Conservation (phyloP, 352 stramenopile genomes). For the Globisporangium lucens region DNA sequence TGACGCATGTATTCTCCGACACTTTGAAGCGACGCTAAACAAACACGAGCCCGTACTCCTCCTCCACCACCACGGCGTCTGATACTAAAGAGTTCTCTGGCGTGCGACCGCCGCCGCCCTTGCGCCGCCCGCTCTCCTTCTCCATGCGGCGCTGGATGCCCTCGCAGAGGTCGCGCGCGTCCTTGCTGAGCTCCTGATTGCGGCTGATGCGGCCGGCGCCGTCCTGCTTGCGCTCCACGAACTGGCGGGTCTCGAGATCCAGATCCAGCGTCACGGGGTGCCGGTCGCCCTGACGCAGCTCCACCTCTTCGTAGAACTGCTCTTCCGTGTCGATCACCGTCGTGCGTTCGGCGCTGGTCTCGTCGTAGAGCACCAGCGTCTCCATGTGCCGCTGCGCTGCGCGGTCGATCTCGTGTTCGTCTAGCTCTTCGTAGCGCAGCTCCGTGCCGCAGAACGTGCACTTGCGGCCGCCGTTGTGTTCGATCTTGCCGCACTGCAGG, state of each 20-base stretch:
- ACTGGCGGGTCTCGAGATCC: slow-evolving; percentile 45
- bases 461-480: slow-evolving; percentile 49
- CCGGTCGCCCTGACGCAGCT: slow-evolving; percentile 12
- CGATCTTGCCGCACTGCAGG: slow-evolving; percentile 60
- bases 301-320: slow-evolving; percentile 32
- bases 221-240: slow-evolving; percentile 19
- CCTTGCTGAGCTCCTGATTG: slow-evolving; percentile 55
- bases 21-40: slow-evolving; percentile 24
- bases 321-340: slow-evolving; percentile 44
- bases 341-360: slow-evolving; percentile 39
- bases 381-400: slow-evolving; percentile 51
- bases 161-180: slow-evolving; percentile 51
- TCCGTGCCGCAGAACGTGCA: slow-evolving; percentile 60
- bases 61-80: slow-evolving; percentile 32
- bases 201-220: slow-evolving; percentile 22
- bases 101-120: slow-evolving; percentile 1
- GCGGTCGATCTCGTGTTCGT: slow-evolving; percentile 29
- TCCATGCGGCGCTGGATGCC: slow-evolving; percentile 43
- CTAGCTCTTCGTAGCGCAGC: slow-evolving; percentile 51
- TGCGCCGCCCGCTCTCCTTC: slow-evolving; percentile 23
- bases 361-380: slow-evolving; percentile 47
- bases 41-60: slow-evolving; percentile 48
- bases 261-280: slow-evolving; percentile 41
- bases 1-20: slow-evolving; percentile 3
- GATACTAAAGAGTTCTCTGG: not conserved